These are phyloP conservation scores for Diaporthe nobilis DNA, from an alignment of 2,329 filamentous ascomycete species.

Conservation along the genomic window DNA sequence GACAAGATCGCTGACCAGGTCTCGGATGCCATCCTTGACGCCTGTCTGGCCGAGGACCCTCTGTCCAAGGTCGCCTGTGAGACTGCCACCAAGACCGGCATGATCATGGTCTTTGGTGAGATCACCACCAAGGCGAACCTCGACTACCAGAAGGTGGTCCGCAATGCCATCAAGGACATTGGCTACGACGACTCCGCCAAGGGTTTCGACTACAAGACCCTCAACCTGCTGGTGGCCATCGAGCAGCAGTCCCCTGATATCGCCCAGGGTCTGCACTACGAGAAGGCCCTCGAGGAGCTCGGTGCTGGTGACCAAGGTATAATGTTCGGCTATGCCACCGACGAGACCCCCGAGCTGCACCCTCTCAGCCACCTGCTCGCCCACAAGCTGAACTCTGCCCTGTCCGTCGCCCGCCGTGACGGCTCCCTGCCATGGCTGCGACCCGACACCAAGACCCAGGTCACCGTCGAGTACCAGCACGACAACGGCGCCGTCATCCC, in stretches of 20 bases:
- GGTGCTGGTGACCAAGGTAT: slow-evolving; percentile 99
- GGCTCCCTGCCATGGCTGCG: slow-evolving; percentile 93
- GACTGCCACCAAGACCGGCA: slow-evolving; percentile 99
- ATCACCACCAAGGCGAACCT: slow-evolving; percentile 96
- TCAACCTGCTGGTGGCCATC: slow-evolving; percentile 98
- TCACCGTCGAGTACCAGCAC: slow-evolving; percentile 98
- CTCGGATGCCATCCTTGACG: slow-evolving; percentile 98
- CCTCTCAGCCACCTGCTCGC: slow-evolving; percentile 94
- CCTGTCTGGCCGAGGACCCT: slow-evolving; percentile 93
- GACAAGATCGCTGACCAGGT: slow-evolving; percentile 99
- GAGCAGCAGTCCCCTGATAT: slow-evolving; percentile 99
- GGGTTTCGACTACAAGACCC: slow-evolving; percentile 99
- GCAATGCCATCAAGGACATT: slow-evolving; percentile 96
- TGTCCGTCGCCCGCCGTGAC: slow-evolving; percentile 90
- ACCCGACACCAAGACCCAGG: slow-evolving; percentile 99
- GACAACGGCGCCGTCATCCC: slow-evolving; percentile 95
- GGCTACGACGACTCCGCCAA: slow-evolving; percentile 97
- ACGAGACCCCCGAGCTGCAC: slow-evolving; percentile 98
- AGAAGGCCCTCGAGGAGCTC: slow-evolving; percentile 96
- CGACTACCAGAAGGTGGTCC: slow-evolving; percentile 99
- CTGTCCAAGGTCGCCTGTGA: slow-evolving; percentile 99
- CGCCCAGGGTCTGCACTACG: slow-evolving; percentile 98
- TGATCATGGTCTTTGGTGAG: slow-evolving; percentile 99
- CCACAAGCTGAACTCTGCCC: slow-evolving; percentile 97
- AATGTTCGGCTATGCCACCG: slow-evolving; percentile 99